Percentiles rank a stretch among this genome's conserved stretches.
Evolutionary conservation across 169 alveolate genomes (phyloP).

Genomic region (Plasmodium gonderi): DNA sequence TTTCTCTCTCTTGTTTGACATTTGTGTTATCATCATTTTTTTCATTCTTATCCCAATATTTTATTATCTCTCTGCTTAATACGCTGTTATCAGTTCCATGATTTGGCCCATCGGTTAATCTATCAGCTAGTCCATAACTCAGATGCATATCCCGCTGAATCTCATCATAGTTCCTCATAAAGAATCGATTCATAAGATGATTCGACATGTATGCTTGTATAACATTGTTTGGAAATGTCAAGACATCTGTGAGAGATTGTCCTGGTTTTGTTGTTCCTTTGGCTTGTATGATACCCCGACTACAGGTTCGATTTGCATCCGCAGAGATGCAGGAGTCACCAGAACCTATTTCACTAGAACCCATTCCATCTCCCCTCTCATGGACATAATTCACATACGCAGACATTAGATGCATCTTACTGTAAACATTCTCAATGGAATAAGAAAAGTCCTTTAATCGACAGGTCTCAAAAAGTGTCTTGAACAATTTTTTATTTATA

Average conservation of each 20-base stretch:
- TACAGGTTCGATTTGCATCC: too few species aligned
- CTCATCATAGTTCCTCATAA: slow-evolving; percentile 30
- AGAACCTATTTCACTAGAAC: not conserved
- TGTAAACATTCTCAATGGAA: slow-evolving; percentile 39
- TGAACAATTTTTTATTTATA: slow-evolving; percentile 16
- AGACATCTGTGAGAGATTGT: not conserved
- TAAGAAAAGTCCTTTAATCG: slow-evolving; percentile 21
- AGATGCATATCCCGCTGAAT: slow-evolving; percentile 6
- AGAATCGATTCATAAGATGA: slow-evolving; percentile 19
- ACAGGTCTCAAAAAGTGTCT: slow-evolving; percentile 23
- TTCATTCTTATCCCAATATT: not conserved
- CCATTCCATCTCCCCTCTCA: not conserved
- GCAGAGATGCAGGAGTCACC: too few species aligned
- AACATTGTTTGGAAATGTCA: slow-evolving; percentile 15
- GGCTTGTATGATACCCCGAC: too few species aligned
- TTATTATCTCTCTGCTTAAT: not conserved
- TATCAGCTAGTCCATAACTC: not conserved
- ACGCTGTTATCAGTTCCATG: not conserved
- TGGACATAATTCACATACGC: slow-evolving; percentile 8
- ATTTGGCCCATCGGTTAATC: not conserved
- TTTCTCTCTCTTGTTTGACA: not conserved
- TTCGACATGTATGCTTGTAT: slow-evolving; percentile 9
- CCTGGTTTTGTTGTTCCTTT: not conserved
- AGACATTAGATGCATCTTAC: slow-evolving; percentile 20
- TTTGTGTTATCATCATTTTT: not conserved